Base-by-base conservation (phyloP, 352 stramenopile species). In the Globisporangium middletonii region DNA sequence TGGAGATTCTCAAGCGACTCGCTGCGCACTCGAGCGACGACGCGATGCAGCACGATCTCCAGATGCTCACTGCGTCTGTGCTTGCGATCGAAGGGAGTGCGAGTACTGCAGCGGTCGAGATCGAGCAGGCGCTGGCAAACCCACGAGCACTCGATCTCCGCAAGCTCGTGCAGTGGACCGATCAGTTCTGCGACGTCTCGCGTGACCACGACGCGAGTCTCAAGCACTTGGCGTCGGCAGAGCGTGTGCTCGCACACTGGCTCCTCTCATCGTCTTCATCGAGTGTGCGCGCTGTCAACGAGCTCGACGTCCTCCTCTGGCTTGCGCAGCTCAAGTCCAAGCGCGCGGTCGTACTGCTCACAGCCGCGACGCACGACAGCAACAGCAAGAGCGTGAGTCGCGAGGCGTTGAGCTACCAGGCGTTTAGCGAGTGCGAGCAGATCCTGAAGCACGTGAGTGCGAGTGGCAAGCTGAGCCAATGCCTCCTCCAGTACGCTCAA, bases 61-160 rank as follows among this genome's bases (percentile, higher is more conserved):
- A 16, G 12, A 55, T 49, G 27, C 53, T 66, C 8, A 38, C 56
- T 3, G 73, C 71, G 16, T 23, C 42, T n/a, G 53, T 83, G 38
- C 60, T 74, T 3, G 71, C 79, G 16, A 63, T 75, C 3, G 74
- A 83, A 59, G 74, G 74, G 2, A 61, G 67, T 49, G 44, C 12
- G 1, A 53, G 60, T 15, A 53, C 26, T 45, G 71, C 71, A 4
- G 49, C 70, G 26, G 43, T 18, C 6, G 57, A 65, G 35, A 64
- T 65, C 46, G 33, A 71, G 15, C 37, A 8, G 16, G 67, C 72
- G 4, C 26, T 77, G 30, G 28, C 63, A 6, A 55, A 46, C 4
- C 16, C 50, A 44, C 15, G 51, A 18, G 55, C 58, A n/a, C 41
- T 83, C 2, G 52, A 73, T 50, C 35, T 81, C 38, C 50, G 47